Evolutionary conservation across 306 rosid genomes (phyloP), one percentile per base, ranked within the genome.

Genomic region (Castanospermum australe): DNA sequence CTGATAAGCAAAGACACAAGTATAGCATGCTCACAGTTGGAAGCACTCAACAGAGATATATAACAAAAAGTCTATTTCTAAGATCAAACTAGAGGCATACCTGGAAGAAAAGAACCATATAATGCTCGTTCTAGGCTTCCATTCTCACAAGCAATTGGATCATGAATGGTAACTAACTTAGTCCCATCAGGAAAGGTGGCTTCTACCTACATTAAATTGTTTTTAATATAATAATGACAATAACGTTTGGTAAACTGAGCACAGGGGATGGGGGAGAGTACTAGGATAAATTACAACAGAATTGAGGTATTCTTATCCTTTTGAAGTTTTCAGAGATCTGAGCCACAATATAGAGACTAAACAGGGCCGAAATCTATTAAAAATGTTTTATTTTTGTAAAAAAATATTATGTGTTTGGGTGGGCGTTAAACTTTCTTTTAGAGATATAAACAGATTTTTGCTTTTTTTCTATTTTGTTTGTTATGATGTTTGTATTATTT

Each of bases 131-230:
- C 98, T 60, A 95, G 87, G 84, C 91, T 75, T 62, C 99, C 98
- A 82, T 90, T 82, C 73, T 92, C 97, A 65, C 81, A 13, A 36
- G 87, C 93, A 74, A 95, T 81, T 21, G 97, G 84, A n/a, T 83
- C 88, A 59, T 95, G 97, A 86, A 93, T 25, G 57, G 99, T 93
- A 80, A 95, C 71, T 83, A 95, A 87, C 86, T 93, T 91, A 63
- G 96, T 95, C 70, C 99, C 98, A 81, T 93, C 99, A 48, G 70
- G 89, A 82, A 93, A 93, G 65, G 98, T 95, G 48, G 91, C 99
- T 85, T 95, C 98, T 78, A 95, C 97, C 97, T 95, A 71, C 80
- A 87, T 42, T 55, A 24, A 81, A 14, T 32, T 44, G 52, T 61
- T 21, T 65, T 61, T 32, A 8, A 67, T 22, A 72, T 47, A 32